These are phyloP conservation scores for Leptoxyphium fumago DNA, from an alignment of 2,329 filamentous ascomycete genomes.

Conservation along the genomic window DNA sequence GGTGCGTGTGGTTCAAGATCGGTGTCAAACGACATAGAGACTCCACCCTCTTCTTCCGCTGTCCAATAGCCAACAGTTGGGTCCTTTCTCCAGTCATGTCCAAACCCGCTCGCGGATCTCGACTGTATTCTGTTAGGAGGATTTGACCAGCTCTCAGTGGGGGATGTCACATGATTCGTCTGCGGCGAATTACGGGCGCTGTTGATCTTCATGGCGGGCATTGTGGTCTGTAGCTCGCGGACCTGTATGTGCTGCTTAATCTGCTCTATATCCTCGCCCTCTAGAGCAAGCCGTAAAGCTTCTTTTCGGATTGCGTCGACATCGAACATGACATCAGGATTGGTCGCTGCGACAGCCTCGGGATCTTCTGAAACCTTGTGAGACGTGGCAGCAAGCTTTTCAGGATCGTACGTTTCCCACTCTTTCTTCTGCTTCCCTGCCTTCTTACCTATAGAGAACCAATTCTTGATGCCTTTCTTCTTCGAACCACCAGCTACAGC, in stretches of 20 bases:
- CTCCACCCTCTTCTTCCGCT: neutral
- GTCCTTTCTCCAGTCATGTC: neutral
- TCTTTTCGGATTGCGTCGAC: constrained; percentile 71
- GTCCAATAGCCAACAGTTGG: neutral
- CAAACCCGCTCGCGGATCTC: neutral
- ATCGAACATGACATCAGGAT: constrained; percentile 64
- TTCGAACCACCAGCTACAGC: constrained; percentile 23
- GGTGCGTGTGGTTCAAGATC: neutral
- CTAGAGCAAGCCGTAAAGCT: constrained; percentile 59
- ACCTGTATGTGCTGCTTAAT: constrained; percentile 46
- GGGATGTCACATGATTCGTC: neutral
- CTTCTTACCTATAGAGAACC: constrained; percentile 75
- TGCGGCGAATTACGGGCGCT: neutral
- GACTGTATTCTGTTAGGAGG: neutral
- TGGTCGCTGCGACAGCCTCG: constrained; percentile 9
- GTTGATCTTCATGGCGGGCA: constrained; percentile 72
- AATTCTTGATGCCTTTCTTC: constrained; percentile 50
- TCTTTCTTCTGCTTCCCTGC: constrained; percentile 65
- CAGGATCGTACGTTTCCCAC: constrained; percentile 87
- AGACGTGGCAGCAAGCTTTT: constrained; percentile 31
- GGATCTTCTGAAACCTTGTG: constrained; percentile 1
- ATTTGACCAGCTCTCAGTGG: neutral
- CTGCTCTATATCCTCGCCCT: constrained; percentile 59
- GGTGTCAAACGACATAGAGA: neutral
- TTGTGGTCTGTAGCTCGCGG: constrained; percentile 64